These are phyloP conservation scores for Alternaria metachromatica DNA, from an alignment of 2,329 filamentous ascomycete genomes.

Conservation along the genomic window DNA sequence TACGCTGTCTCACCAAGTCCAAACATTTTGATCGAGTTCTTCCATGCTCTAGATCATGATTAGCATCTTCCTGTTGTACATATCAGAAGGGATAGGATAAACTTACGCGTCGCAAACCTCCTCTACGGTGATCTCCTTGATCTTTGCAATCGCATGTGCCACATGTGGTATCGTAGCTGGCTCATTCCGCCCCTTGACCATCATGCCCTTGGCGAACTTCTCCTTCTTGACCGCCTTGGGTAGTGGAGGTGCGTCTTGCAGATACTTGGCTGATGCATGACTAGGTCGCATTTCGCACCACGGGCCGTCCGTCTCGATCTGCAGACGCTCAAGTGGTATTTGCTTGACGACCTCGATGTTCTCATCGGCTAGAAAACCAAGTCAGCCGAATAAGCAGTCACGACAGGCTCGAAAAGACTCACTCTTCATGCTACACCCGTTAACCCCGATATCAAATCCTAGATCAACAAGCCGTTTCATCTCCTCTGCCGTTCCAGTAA, in stretches of 20 bases:
- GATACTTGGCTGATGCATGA: constrained; percentile 81
- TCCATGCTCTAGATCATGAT: constrained; percentile 41
- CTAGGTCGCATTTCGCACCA: constrained; percentile 93
- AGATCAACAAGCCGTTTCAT: constrained; percentile 80
- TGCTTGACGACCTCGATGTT: constrained; percentile 85
- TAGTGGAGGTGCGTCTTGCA: constrained; percentile 71
- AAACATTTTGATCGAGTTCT: constrained; percentile 50
- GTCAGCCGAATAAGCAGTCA: not conserved
- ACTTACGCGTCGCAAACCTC: constrained; percentile 81
- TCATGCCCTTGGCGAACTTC: constrained; percentile 83
- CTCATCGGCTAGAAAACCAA: constrained; percentile 52
- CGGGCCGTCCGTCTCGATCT: constrained; percentile 96
- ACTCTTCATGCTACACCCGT: constrained; percentile 94
- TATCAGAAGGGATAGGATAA: not conserved
- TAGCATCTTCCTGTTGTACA: not conserved
- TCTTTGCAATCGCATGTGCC: constrained; percentile 83
- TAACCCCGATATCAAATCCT: constrained; percentile 91
- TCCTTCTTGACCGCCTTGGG: constrained; percentile 95
- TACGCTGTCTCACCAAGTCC: constrained; percentile 41
- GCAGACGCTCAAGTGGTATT: constrained; percentile 78
- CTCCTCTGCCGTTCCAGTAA: constrained; percentile 87
- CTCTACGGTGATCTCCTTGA: constrained; percentile 80
- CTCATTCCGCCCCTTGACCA: constrained; percentile 96
- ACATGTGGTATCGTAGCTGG: constrained; percentile 85
- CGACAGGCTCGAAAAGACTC: not conserved